Evolutionary conservation across 768 basidiomycete species (phyloP).

Genomic region (Mycena rosella): DNA sequence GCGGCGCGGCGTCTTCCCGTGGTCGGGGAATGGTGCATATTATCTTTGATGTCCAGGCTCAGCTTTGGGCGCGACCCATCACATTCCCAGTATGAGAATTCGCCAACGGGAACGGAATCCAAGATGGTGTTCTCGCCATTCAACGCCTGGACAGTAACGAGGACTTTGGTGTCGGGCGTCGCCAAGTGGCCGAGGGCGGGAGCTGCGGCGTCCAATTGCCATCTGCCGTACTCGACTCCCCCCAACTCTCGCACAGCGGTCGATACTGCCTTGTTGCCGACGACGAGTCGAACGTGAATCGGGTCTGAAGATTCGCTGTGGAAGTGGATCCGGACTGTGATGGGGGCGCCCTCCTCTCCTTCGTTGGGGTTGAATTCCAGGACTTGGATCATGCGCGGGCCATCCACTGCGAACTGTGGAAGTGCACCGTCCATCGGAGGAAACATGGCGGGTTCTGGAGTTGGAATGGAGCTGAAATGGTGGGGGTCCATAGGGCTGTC

Average conservation of each 20-base stretch:
- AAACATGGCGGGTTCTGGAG: conserved; percentile 12
- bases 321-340: conserved; percentile 76
- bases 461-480: neutral
- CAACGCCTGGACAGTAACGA: conserved; percentile 74
- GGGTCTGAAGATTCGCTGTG: conserved; percentile 61
- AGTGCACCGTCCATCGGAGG: conserved; percentile 22
- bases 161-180: conserved; percentile 55
- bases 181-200: conserved; percentile 65
- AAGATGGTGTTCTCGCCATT: conserved; percentile 66
- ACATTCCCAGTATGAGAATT: conserved; percentile 72
- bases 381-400: conserved; percentile 70
- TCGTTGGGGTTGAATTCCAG: conserved; percentile 73
- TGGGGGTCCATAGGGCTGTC: neutral
- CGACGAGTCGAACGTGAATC: conserved; percentile 79
- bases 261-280: conserved; percentile 75
- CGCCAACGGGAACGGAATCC: conserved; percentile 78
- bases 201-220: conserved; percentile 75
- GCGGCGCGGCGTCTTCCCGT: conserved; percentile 33
- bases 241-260: conserved; percentile 73
- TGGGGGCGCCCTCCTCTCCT: conserved; percentile 72
- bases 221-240: conserved; percentile 61
- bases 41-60: neutral
- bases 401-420: conserved; percentile 56
- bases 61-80: conserved; percentile 47
- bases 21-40: conserved; percentile 11